These are phyloP conservation scores for Gossypium lobatum DNA, from an alignment of 441 rosid genomes.

Conservation along the genomic window DNA sequence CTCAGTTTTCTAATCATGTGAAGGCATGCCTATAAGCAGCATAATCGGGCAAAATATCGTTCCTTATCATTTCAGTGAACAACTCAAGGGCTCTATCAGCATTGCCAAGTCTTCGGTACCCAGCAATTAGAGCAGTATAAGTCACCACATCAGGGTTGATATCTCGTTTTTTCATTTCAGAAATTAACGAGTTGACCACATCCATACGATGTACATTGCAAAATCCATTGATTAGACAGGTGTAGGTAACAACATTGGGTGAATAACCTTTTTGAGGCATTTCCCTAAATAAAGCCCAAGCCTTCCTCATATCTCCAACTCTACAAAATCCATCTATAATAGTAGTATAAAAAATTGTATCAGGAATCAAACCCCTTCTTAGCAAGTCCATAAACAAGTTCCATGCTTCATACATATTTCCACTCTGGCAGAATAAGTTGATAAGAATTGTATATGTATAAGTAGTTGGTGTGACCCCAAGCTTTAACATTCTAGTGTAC, in stretches of 20 bases:
- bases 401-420: constrained; percentile 31
- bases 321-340: constrained; percentile 43
- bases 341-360: constrained; percentile 35
- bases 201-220: constrained; percentile 40
- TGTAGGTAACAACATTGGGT: constrained; percentile 45
- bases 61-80: constrained; percentile 41
- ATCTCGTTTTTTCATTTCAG: constrained; percentile 33
- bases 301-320: constrained; percentile 38
- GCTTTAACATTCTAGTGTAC: constrained; percentile 33
- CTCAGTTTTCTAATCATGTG: constrained; percentile 5
- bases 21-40: constrained; percentile 8
- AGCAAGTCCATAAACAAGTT: constrained; percentile 35
- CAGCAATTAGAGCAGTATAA: constrained; percentile 37
- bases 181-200: constrained; percentile 27
- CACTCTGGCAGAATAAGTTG: constrained; percentile 25
- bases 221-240: constrained; percentile 47
- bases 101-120: constrained; percentile 29
- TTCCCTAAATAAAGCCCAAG: constrained; percentile 26
- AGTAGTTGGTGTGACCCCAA: constrained; percentile 32
- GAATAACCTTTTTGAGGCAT: constrained; percentile 27
- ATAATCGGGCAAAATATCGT: constrained; percentile 26
- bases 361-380: constrained; percentile 33
- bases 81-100: constrained; percentile 25
- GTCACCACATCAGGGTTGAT: constrained; percentile 37
- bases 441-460: constrained; percentile 42